Evolutionary conservation across 164 flowering plant species (phyloP).

Genomic region (Annona squamosa): DNA sequence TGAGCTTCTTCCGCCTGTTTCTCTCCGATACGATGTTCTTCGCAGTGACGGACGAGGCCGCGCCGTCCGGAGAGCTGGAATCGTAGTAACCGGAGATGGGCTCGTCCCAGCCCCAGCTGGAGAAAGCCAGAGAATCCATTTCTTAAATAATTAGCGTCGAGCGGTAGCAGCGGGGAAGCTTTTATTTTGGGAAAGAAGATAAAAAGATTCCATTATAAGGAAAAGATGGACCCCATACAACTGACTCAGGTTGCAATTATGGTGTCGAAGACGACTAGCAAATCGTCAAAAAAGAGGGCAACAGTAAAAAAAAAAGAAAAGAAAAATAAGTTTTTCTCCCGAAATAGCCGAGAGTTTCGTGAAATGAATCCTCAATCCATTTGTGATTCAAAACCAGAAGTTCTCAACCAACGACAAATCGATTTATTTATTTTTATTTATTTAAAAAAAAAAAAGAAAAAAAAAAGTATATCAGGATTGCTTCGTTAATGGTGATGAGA

Average conservation of each 20-base stretch:
- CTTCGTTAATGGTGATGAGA: too few relatives aligned
- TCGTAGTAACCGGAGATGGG: conserved; percentile 54
- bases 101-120: conserved; percentile 50
- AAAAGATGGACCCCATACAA: neutral
- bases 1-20: conserved; percentile 76
- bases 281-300: neutral
- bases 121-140: neutral
- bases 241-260: neutral
- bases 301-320: neutral
- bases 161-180: too few relatives aligned
- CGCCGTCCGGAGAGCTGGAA: conserved; percentile 87
- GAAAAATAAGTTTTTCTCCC: too few relatives aligned
- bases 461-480: neutral
- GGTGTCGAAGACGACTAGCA: neutral
- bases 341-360: neutral
- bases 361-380: neutral
- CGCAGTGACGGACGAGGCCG: conserved; percentile 33
- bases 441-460: neutral
- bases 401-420: too few relatives aligned
- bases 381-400: neutral
- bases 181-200: too few relatives aligned
- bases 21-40: conserved; percentile 84
- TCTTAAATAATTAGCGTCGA: neutral
- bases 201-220: too few relatives aligned
- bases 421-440: too few relatives aligned